A percentile compares a stretch with the other conserved stretches of the same genome.
Evolutionary conservation across 176 grass and related monocot genomes (phyloP).

Genomic region (Triticum urartu): DNA sequence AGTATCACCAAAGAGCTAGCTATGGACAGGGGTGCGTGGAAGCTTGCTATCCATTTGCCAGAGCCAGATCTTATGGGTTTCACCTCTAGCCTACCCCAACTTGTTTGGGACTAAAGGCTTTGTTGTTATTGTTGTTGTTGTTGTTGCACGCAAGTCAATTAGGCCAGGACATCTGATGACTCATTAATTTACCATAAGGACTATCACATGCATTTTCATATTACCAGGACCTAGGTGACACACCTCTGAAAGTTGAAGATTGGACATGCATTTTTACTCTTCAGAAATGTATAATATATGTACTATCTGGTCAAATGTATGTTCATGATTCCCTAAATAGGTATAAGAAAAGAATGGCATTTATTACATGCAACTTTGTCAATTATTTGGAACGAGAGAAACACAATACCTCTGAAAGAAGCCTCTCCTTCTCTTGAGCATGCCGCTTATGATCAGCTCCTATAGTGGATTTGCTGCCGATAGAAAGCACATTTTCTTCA

Average conservation of each 20-base stretch:
- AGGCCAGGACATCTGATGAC: background rate
- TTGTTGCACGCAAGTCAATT: background rate
- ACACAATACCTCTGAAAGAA: slow-evolving; percentile 81
- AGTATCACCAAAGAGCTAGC: no score
- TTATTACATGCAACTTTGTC: background rate
- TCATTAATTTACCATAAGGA: background rate
- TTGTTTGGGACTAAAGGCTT: no score
- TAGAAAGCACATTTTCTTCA: slow-evolving; percentile 63
- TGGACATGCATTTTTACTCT: background rate
- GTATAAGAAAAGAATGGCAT: background rate
- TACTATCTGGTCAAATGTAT: background rate
- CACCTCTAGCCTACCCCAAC: no score
- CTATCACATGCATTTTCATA: background rate
- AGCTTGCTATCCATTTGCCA: no score
- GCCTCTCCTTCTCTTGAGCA: slow-evolving; percentile 78
- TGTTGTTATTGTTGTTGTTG: no score
- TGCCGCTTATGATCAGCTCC: slow-evolving; percentile 81
- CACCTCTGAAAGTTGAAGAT: background rate
- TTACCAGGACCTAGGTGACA: background rate
- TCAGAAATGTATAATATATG: background rate
- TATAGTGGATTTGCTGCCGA: slow-evolving; percentile 68
- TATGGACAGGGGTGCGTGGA: no score
- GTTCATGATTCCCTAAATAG: background rate
- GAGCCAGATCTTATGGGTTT: no score
- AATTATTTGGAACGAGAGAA: background rate